Evolutionary conservation across 495 filamentous ascomycete genomes (phyloP).

Genomic region (Astrothelium subdiscretum): DNA sequence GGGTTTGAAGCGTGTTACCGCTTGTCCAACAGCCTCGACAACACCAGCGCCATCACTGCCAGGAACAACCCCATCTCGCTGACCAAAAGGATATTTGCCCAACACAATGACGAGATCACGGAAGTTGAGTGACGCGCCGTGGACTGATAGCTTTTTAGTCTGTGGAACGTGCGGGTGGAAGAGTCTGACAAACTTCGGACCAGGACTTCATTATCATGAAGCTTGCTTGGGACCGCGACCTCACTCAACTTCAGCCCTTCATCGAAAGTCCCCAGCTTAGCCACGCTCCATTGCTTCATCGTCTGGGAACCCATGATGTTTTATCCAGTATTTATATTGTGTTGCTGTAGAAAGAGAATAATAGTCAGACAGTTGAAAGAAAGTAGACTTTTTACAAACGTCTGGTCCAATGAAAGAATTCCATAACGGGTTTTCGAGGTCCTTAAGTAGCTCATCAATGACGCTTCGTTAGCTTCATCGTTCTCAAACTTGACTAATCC

Average conservation of each 20-base stretch:
- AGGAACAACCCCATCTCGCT: constrained; percentile 47
- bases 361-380: neutral
- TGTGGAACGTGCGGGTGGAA: neutral
- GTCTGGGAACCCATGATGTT: constrained; percentile 36
- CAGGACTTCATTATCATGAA: constrained; percentile 62
- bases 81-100: constrained; percentile 58
- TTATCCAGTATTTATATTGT: neutral
- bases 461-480: neutral
- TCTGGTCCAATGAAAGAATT: too few relatives aligned
- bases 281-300: constrained; percentile 56
- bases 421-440: too few relatives aligned
- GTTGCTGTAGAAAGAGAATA: neutral
- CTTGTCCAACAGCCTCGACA: constrained; percentile 54
- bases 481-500: neutral
- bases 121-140: constrained; percentile 71
- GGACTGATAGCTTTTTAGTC: constrained; percentile 27
- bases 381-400: too few relatives aligned
- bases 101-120: constrained; percentile 67
- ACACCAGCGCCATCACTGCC: constrained; percentile 71
- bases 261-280: constrained; percentile 45
- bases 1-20: constrained; percentile 53
- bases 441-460: too few relatives aligned
- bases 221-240: constrained; percentile 40
- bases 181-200: constrained; percentile 38
- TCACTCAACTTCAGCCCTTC: constrained; percentile 42